Percentiles rank a stretch among this genome's conserved stretches.
These are phyloP conservation scores for Phoenix dactylifera DNA, from an alignment of 176 grass and related monocot species.

Conservation along the genomic window DNA sequence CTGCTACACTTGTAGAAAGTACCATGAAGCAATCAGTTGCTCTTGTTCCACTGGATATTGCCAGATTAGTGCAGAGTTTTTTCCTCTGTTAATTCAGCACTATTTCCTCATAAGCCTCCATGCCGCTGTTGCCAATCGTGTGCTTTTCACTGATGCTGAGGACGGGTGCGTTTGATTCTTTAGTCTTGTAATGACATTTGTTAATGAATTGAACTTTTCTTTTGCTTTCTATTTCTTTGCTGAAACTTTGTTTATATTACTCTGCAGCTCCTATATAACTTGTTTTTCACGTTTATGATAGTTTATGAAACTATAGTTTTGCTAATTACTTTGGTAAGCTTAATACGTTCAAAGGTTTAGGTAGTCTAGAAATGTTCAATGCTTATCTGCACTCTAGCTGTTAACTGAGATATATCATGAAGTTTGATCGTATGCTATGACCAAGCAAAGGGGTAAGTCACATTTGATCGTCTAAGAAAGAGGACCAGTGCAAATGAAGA, in stretches of 20 bases:
- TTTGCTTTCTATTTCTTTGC: conserved; percentile 10
- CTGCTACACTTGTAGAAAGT: conserved; percentile 73
- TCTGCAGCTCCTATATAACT: too few relatives aligned
- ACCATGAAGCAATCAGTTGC: conserved; percentile 59
- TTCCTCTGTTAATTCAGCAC: conserved; percentile 37
- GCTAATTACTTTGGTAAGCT: too few relatives aligned
- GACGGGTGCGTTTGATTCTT: conserved; percentile 45
- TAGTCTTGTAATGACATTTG: not conserved
- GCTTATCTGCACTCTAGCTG: too few relatives aligned
- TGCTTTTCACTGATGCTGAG: conserved; percentile 97
- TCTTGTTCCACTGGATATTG: conserved; percentile 67
- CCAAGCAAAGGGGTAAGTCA: too few relatives aligned
- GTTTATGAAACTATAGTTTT: too few relatives aligned
- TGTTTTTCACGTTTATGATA: too few relatives aligned
- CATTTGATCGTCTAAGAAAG: too few relatives aligned
- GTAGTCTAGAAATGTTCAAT: too few relatives aligned
- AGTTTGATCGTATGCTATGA: too few relatives aligned
- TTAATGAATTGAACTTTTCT: not conserved
- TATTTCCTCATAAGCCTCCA: conserved; percentile 81
- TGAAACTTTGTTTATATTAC: not conserved
- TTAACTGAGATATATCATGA: too few relatives aligned
- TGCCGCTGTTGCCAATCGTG: conserved; percentile 49
- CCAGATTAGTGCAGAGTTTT: conserved; percentile 62
- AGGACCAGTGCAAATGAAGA: too few relatives aligned
- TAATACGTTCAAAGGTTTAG: too few relatives aligned